A percentile compares a stretch with the other conserved stretches of the same genome.
These are phyloP conservation scores for Plasmodium vivax DNA, from an alignment of 169 alveolate genomes.

Conservation along the genomic window DNA sequence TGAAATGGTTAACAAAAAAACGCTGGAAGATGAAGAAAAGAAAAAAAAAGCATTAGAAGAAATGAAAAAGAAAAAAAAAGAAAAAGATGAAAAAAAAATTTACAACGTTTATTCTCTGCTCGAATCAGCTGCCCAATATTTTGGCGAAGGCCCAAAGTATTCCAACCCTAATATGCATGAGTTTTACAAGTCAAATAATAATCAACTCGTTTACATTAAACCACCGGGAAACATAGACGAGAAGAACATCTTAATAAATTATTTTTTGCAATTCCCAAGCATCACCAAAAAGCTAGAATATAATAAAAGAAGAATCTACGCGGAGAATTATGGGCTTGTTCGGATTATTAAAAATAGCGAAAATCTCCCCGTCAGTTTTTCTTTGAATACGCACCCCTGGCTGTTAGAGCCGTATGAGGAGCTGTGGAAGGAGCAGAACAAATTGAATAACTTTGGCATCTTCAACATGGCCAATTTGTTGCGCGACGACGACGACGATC, in stretches of 20 bases:
- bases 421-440: slow-evolving; percentile 60
- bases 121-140: slow-evolving; percentile 72
- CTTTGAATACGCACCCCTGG: slow-evolving; percentile 60
- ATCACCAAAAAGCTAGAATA: slow-evolving; percentile 52
- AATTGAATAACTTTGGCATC: slow-evolving; percentile 48
- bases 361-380: slow-evolving; percentile 40
- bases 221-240: slow-evolving; percentile 63
- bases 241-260: slow-evolving; percentile 54
- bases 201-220: slow-evolving; percentile 67
- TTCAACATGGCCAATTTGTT: slow-evolving; percentile 62
- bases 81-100: slow-evolving; percentile 48
- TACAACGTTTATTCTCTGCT: slow-evolving; percentile 46
- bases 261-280: slow-evolving; percentile 66
- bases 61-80: slow-evolving; percentile 62
- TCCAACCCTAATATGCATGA: slow-evolving; percentile 69
- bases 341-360: slow-evolving; percentile 57
- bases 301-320: slow-evolving; percentile 66
- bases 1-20: background rate
- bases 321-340: slow-evolving; percentile 72
- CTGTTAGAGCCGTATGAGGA: slow-evolving; percentile 7
- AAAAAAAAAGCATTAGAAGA: slow-evolving; percentile 71
- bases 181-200: slow-evolving; percentile 56
- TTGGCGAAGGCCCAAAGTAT: slow-evolving; percentile 77
- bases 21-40: slow-evolving; percentile 10
- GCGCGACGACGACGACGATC: background rate